Evolutionary conservation across 2,329 filamentous ascomycete species (phyloP), one percentile per base, ranked within the genome.

Genomic region (Colletotrichum musae): DNA sequence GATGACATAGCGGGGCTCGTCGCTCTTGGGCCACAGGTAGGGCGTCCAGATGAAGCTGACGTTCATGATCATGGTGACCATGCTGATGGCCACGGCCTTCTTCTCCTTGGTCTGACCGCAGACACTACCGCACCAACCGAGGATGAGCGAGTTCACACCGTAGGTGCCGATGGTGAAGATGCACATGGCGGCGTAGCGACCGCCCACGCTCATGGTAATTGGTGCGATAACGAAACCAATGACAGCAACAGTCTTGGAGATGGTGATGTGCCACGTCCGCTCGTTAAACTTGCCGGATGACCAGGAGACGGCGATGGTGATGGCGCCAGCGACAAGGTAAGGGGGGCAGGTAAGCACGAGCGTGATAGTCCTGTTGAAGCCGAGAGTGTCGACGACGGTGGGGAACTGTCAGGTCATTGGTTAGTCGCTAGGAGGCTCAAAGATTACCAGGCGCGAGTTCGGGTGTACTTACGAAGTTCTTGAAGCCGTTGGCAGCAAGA

Each of bases 311-410:
- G 68, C 58, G 58, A 78, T 73, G 2, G 74, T 73, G 15, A 77
- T 70, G 18, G 67, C 64, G 3, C 74, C 77, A n/a, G 78, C 74
- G 26, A 79, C 72, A 13, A 79, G 68, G 66, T 78, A 79, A 2
- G 77, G 75, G 12, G 76, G 75, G 48, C 76, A 79, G 9, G 85
- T 87, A 2, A 88, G 80, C 1, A 85, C 80, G 3, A 88, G 79
- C 0, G 85, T 86, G 43, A 85, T 80, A 2, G 83, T 86, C 0
- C 73, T 78, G 58, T 76, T 79, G 76, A 85, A 86, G 0, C 83
- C 83, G 0, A 87, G 80, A 1, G 82, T 84, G 57, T 81, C 74
- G 41, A 87, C 82, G 1, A 84, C 82, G 1, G 81, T 82, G 1
- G 81, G 82, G 79, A 76, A 74, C 72, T 73, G 6, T 4, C 24